Evolutionary conservation across 2,329 filamentous ascomycete genomes (phyloP).

Genomic region (Sporothrix humicola): DNA sequence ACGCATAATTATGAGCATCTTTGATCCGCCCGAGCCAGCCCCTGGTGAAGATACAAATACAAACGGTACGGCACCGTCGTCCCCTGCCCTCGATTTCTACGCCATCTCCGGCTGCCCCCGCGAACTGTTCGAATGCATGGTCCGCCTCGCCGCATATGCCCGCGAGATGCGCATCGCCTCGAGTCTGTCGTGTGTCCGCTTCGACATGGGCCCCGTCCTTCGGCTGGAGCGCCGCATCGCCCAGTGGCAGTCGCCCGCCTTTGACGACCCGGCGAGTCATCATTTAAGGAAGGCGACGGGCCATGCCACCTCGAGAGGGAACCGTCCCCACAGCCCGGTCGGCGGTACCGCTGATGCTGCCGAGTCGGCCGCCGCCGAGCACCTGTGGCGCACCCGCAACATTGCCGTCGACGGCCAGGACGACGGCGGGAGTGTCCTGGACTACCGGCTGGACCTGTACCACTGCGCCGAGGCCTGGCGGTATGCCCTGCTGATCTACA

Average conservation of each 20-base stretch:
- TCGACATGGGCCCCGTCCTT: conserved; percentile 40
- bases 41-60: neutral
- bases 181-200: conserved; percentile 44
- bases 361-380: conserved; percentile 16
- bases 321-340: neutral
- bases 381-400: conserved; percentile 22
- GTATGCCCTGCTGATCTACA: conserved; percentile 45
- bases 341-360: neutral
- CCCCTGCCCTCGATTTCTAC: conserved; percentile 43
- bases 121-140: conserved; percentile 42
- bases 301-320: neutral
- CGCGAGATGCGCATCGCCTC: conserved; percentile 42
- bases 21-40: conserved; percentile 19
- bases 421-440: conserved; percentile 18
- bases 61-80: no score
- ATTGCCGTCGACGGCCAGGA: conserved; percentile 26
- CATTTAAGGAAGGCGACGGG: neutral
- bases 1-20: conserved; percentile 36
- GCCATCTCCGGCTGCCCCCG: conserved; percentile 45
- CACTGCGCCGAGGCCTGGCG: conserved; percentile 48
- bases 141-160: conserved; percentile 43
- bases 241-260: conserved; percentile 36
- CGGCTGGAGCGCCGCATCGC: conserved; percentile 39
- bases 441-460: conserved; percentile 40
- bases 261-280: conserved; percentile 26